Evolutionary conservation across 345 rosid species (phyloP).

Genomic region (Populus euphratica): DNA sequence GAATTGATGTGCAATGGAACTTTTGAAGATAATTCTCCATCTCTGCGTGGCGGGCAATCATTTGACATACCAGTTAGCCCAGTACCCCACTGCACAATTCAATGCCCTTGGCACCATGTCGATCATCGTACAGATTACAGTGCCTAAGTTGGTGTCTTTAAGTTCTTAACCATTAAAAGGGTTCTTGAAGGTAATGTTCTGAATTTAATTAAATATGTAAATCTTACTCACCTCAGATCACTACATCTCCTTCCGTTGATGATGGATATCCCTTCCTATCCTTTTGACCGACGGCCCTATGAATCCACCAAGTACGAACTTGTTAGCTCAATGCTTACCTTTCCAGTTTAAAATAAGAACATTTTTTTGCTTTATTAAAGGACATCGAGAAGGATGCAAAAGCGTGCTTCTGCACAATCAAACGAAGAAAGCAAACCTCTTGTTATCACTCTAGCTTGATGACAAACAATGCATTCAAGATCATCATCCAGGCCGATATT

Average conservation of each 20-base stretch:
- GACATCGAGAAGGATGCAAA: background rate
- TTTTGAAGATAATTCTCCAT: too few relatives aligned
- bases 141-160: background rate
- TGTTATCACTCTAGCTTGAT: background rate
- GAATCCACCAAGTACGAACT: background rate
- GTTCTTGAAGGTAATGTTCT: too few relatives aligned
- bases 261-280: slow-evolving; percentile 3
- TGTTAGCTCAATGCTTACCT: background rate
- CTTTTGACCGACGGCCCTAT: background rate
- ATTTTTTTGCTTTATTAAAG: background rate
- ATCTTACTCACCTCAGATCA: background rate
- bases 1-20: too few relatives aligned
- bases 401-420: background rate
- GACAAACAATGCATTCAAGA: background rate
- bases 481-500: too few relatives aligned
- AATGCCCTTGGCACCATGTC: background rate
- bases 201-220: background rate
- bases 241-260: background rate
- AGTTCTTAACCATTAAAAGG: background rate
- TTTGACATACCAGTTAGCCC: background rate
- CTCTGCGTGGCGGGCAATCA: background rate
- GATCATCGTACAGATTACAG: background rate
- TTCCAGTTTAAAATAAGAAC: background rate
- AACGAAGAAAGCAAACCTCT: background rate
- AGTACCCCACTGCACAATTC: background rate